Evolutionary conservation across 192 early-diverging fungal species (phyloP), one percentile per base, ranked within the genome.

Genomic region (Coemansia sp.): DNA sequence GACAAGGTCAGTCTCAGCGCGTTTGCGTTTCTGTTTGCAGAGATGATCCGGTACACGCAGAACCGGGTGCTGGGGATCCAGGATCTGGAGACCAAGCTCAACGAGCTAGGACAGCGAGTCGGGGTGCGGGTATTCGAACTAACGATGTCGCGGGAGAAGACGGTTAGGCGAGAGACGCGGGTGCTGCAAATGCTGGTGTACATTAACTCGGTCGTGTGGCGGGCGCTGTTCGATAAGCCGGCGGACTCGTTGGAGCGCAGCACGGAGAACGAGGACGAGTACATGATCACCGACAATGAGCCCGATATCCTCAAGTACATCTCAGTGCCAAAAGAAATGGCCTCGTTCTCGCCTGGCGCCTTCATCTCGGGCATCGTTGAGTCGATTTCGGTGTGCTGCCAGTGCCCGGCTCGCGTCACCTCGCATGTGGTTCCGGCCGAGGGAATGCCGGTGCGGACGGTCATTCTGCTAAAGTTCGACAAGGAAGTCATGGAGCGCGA

Each of bases 211-310:
- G 92, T 89, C 3, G 86, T 99, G 16, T 99, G 98, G 98, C 95
- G 96, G 65, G 75, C 86, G 1, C 78, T 99, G 74, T 99, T 99
- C 86, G 96, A 95, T 48, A 98, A 96, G 76, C 88, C 88, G 65
- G 96, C 96, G 6, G 96, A 99, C 82, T 92, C 96, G 46, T 78
- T 99, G 61, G 97, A 98, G 67, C 96, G 95, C 65, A 91, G 92
- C 62, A 98, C 95, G 4, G 96, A 98, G 48, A 93, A 90, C 71
- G 96, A 99, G 37, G 96, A 98, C 68, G 96, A 99, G 88, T 99
- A 98, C 73, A 99, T 99, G 98, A 95, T 99, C 37, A 94, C 91
- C n/a, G 98, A 99, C 74, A 98, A 98, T 68, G 96, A 99, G 51
- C 96, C 96, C 2, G 64, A 89, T 5, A 83, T 98, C 47, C 89